phyloP scores from a whole-genome alignment of 495 filamentous ascomycete species.

The Lindgomyces ingoldianus region DNA sequence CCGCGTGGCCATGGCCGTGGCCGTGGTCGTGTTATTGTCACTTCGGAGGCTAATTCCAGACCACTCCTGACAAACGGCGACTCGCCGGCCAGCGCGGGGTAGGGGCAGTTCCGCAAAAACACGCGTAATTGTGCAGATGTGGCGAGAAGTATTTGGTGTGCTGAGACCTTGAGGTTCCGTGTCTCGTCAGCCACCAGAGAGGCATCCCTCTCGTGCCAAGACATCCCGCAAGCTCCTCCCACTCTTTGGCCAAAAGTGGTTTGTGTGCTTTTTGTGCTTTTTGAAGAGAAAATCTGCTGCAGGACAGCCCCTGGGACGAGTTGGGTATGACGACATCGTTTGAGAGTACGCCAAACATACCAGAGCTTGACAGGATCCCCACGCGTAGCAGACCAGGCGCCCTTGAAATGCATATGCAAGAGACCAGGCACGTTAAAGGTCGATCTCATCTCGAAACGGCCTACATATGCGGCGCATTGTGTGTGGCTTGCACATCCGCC shows the following conservation, averaged over 20 bases:
- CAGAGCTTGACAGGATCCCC: neutral
- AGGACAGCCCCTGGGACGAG: neutral
- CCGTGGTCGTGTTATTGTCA: neutral
- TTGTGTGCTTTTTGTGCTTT: neutral
- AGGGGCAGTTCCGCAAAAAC: neutral
- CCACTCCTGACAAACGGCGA: neutral
- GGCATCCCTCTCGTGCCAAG: neutral
- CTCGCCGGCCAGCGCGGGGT: constrained; percentile 7
- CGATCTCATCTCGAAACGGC: constrained; percentile 14
- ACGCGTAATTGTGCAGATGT: neutral
- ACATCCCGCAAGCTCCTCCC: neutral
- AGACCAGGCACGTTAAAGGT: neutral
- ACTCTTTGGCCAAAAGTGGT: no score
- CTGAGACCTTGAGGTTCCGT: neutral
- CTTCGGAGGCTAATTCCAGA: neutral
- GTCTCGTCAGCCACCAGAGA: no score
- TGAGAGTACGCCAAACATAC: neutral
- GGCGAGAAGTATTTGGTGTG: neutral
- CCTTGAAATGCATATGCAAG: neutral
- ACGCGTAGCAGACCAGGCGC: constrained; percentile 4
- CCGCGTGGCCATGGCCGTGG: no score
- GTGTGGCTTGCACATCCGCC: neutral
- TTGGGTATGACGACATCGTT: neutral
- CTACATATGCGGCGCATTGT: neutral
- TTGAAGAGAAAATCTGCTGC: neutral